Conservation (phyloP, 2,329 filamentous ascomycete species). For the Diatrype stigma region DNA sequence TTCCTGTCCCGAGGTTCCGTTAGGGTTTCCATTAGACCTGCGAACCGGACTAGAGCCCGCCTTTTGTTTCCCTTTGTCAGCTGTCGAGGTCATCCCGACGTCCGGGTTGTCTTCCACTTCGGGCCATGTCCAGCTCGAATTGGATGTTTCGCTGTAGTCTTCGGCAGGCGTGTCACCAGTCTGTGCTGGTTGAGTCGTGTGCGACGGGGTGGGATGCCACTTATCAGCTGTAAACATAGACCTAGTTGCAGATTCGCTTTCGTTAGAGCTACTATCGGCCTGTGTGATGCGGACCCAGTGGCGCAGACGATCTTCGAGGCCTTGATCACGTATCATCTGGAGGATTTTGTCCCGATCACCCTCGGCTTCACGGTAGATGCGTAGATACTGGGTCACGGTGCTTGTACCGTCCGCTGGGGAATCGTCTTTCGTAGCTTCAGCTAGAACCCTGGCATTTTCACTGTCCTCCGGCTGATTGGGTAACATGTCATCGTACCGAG, state of each 20-base stretch:
- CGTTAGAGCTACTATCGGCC: slow-evolving; percentile 1
- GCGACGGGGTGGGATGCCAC: background rate
- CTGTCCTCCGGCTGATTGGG: background rate
- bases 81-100: background rate
- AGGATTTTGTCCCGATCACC: slow-evolving; percentile 57
- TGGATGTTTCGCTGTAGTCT: background rate
- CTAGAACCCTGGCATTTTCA: background rate
- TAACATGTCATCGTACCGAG: background rate
- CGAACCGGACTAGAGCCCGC: background rate
- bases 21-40: background rate
- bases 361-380: slow-evolving; percentile 55
- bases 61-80: slow-evolving; percentile 3
- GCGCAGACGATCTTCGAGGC: slow-evolving; percentile 52
- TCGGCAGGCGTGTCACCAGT: background rate
- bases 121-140: background rate
- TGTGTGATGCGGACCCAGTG: slow-evolving; percentile 56
- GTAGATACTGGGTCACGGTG: slow-evolving; percentile 42
- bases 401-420: slow-evolving; percentile 12
- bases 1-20: background rate
- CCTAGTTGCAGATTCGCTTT: background rate
- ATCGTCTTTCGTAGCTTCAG: slow-evolving; percentile 4
- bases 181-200: background rate
- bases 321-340: slow-evolving; percentile 57
- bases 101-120: background rate
- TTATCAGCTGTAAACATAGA: background rate